These are phyloP conservation scores for Emmonsia crescens DNA, from an alignment of 2,329 filamentous ascomycete species.

Conservation along the genomic window DNA sequence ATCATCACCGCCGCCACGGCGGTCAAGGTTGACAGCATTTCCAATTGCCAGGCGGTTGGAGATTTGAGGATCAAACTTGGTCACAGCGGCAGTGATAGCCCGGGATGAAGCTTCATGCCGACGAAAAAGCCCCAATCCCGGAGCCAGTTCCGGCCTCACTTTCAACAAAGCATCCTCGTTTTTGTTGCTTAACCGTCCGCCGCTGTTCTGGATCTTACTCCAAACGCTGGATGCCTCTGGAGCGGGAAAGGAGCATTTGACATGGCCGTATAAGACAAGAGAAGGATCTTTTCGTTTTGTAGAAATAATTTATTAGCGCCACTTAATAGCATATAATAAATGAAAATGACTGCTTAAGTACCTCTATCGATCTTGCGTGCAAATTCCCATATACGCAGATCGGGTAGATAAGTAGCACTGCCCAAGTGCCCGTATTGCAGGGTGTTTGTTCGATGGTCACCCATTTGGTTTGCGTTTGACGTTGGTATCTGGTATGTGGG, in stretches of 20 bases:
- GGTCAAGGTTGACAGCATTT: conserved; percentile 31
- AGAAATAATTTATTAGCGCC: not conserved
- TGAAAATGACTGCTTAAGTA: conserved; percentile 10
- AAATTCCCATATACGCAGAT: conserved; percentile 41
- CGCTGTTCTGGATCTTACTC: not conserved
- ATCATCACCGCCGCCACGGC: conserved; percentile 17
- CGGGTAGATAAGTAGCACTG: conserved; percentile 38
- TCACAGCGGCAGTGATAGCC: conserved; percentile 19
- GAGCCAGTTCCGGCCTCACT: conserved; percentile 27
- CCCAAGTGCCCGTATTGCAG: conserved; percentile 51
- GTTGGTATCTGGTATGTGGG: conserved; percentile 18
- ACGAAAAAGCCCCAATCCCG: conserved; percentile 20
- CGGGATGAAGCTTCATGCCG: conserved; percentile 24
- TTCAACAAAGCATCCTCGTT: conserved; percentile 19
- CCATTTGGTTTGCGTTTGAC: conserved; percentile 43
- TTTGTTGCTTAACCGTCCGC: not conserved
- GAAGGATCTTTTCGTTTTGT: not conserved
- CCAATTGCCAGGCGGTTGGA: conserved; percentile 41
- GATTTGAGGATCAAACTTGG: conserved; percentile 25
- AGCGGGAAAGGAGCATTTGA: not conserved
- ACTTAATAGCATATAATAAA: not conserved
- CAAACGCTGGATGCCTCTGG: not conserved
- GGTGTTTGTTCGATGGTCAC: conserved; percentile 40
- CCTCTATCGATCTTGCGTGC: conserved; percentile 25
- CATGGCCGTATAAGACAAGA: conserved; percentile 1